Percentiles rank a stretch among this genome's conserved stretches.
Conservation (phyloP, 257 asterid genomes). For the Solanum etuberosum region DNA sequence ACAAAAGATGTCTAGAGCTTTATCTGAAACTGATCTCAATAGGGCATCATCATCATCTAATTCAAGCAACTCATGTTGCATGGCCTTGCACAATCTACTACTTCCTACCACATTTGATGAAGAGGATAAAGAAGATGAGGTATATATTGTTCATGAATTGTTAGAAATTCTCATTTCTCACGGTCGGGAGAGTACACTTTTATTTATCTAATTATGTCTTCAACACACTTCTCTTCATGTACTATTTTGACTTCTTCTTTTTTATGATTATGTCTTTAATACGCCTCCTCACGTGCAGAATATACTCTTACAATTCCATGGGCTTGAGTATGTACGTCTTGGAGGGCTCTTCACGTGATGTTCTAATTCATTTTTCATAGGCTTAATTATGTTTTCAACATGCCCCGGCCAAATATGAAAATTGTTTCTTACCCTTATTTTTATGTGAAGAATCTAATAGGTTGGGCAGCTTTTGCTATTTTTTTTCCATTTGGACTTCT, state of each 20-base stretch:
- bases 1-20: not conserved
- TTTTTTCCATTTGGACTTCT: too few relatives aligned
- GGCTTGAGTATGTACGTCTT: not conserved
- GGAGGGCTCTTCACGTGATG: not conserved
- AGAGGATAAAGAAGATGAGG: not conserved
- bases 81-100: slow-evolving; percentile 12
- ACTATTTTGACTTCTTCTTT: not conserved
- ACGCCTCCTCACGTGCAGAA: not conserved
- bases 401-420: not conserved
- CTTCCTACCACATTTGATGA: not conserved
- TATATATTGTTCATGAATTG: not conserved
- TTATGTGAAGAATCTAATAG: too few relatives aligned
- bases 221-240: rapidly evolving
- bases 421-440: too few relatives aligned
- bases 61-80: not conserved
- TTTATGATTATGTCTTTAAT: not conserved
- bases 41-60: not conserved
- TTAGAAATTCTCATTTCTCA: not conserved
- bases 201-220: not conserved
- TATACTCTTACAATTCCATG: not conserved
- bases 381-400: not conserved
- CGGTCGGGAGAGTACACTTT: not conserved
- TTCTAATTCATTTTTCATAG: not conserved
- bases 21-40: not conserved
- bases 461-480: not conserved